phyloP scores from a whole-genome alignment of 306 rosid species.

The Fagus sylvatica region DNA sequence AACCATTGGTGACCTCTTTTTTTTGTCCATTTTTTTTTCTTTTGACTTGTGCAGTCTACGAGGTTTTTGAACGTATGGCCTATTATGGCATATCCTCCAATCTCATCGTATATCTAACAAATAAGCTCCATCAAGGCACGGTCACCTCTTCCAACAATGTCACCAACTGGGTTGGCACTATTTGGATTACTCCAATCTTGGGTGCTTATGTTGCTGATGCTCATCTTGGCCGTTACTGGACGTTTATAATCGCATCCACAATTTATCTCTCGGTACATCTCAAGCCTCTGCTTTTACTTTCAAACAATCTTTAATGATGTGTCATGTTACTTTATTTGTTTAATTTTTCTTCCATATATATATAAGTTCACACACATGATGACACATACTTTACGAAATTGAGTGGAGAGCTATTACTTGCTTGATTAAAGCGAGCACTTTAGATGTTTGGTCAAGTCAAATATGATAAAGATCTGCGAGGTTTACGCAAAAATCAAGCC shows the following conservation, averaged over 20 bases:
- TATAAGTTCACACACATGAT: too few relatives aligned
- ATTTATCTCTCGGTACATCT: constrained; percentile 59
- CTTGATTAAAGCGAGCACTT: background rate
- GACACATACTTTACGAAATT: too few relatives aligned
- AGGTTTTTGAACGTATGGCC: constrained; percentile 59
- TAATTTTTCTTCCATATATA: too few relatives aligned
- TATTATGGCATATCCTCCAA: constrained; percentile 42
- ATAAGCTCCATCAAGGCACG: constrained; percentile 47
- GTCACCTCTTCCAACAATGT: constrained; percentile 46
- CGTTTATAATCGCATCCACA: constrained; percentile 53
- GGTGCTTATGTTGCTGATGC: constrained; percentile 90
- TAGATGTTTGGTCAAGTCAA: background rate
- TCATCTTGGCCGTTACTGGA: constrained; percentile 79
- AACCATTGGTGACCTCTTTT: background rate
- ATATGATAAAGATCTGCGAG: background rate
- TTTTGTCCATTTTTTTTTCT: background rate
- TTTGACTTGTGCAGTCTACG: constrained; percentile 37
- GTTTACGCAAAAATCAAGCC: too few relatives aligned
- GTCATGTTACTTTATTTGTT: too few relatives aligned
- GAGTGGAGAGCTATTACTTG: too few relatives aligned
- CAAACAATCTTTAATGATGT: too few relatives aligned
- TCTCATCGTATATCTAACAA: constrained; percentile 39
- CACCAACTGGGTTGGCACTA: constrained; percentile 62
- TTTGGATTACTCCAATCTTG: constrained; percentile 76
- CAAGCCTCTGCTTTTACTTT: too few relatives aligned